Base-by-base conservation (phyloP, 23 red algal species). In the Gracilaria gracilis region DNA sequence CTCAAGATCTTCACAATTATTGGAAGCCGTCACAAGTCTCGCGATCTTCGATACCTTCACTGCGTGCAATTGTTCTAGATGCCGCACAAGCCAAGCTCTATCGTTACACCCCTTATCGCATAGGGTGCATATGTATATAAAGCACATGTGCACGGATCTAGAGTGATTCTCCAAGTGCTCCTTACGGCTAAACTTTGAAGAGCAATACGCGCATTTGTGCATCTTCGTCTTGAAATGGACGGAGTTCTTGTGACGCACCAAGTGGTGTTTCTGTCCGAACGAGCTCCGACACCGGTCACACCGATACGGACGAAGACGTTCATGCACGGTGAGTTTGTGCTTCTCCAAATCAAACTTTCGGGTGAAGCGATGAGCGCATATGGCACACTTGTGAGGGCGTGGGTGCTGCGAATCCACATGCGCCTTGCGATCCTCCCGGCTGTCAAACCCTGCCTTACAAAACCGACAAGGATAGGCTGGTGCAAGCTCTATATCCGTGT, bases 261-360 rank as follows among this genome's bases (percentile, higher is more conserved):
- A n/a, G 67, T 94, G 92, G 24, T 87, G 92, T 29, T 81, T 79
- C 65, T 94, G 92, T 28, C 92, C 82, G 49, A 94, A 94, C 12
- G 54, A 72, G 27, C 59, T 58, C 6, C 39, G 36, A 50, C 92
- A 94, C 20, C 40, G 21, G 23, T 76, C 70, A 55, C 92, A 94
- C 24, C 31, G 69, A 62, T 64, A 94, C 0, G 92, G 92, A 7
- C 92, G 82, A 33, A 81, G 75, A 20, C 58, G 73, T 36, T 81
- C 53, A 57, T 94, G 92, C 12, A 94, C 83, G 36, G 77, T 81
- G 19, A 88, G 75, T 0, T 35, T 53, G 65, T 94, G 92, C 31
- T 82, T 88, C 39, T 94, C 76, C 15, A 88, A 46, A 40, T 94
- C 89, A 27, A 57, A 92, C 24, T 53, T 36, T 11, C 89, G 64